Evolutionary conservation across 257 asterid species (phyloP).

Genomic region (Ligustrum vulgare): DNA sequence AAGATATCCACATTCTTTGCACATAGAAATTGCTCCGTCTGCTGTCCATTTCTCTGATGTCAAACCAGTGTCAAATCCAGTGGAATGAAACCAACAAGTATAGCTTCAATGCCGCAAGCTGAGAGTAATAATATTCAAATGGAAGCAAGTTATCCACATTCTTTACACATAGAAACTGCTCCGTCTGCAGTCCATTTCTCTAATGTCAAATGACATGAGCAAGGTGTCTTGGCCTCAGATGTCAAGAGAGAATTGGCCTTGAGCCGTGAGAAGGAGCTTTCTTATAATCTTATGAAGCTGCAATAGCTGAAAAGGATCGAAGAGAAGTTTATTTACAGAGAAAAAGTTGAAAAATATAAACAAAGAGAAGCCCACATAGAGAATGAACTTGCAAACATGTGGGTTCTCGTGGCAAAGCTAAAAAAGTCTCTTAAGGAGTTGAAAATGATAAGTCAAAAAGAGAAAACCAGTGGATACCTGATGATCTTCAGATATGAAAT

Average conservation of each 20-base stretch:
- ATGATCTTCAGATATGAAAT: conserved; percentile 35
- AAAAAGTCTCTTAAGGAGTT: conserved; percentile 64
- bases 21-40: conserved; percentile 63
- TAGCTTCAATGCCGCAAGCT: conserved; percentile 90
- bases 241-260: conserved; percentile 76
- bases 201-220: conserved; percentile 59
- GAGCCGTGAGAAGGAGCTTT: conserved; percentile 78
- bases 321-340: conserved; percentile 75
- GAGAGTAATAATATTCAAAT: conserved; percentile 53
- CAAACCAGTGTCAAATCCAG: conserved; percentile 86
- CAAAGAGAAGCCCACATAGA: conserved; percentile 93
- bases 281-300: conserved; percentile 79
- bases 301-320: conserved; percentile 66
- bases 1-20: conserved; percentile 61
- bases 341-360: conserved; percentile 77
- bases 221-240: conserved; percentile 46
- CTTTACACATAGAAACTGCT: conserved; percentile 64
- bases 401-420: conserved; percentile 88
- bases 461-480: conserved; percentile 29
- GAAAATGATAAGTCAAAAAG: conserved; percentile 51
- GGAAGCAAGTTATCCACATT: conserved; percentile 70
- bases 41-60: conserved; percentile 56
- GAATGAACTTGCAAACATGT: conserved; percentile 97
- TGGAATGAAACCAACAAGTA: conserved; percentile 80
- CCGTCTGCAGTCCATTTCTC: conserved; percentile 57